Percentiles rank a stretch among this genome's conserved stretches.
phyloP scores from a whole-genome alignment of 768 basidiomycete genomes.

The Glaciozyma antarctica region DNA sequence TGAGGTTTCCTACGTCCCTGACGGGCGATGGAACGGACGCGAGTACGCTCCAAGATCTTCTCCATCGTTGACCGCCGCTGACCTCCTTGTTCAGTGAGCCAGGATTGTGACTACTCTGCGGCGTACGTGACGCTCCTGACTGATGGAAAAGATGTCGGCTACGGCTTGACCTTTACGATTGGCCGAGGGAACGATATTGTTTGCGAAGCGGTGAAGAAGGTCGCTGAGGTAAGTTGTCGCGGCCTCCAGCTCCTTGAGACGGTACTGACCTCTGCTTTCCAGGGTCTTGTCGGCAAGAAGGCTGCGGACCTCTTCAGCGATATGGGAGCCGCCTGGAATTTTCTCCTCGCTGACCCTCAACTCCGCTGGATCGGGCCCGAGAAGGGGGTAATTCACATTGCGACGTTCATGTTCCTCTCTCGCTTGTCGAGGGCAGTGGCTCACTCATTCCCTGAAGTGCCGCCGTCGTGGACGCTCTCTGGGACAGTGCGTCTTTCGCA shows the following conservation, averaged over 20 bases:
- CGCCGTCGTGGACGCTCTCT: conserved; percentile 63
- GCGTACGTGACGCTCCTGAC: conserved; percentile 76
- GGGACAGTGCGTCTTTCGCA: not conserved
- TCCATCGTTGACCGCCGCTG: conserved; percentile 40
- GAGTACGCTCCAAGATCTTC: not conserved
- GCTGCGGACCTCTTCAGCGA: conserved; percentile 70
- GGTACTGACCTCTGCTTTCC: not conserved
- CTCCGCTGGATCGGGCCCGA: conserved; percentile 88
- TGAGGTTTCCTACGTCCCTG: conserved; percentile 28
- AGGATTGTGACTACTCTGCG: conserved; percentile 89
- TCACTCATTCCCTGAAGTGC: conserved; percentile 7
- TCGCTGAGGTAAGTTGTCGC: not conserved
- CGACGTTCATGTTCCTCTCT: conserved; percentile 46
- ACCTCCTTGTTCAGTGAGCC: conserved; percentile 48
- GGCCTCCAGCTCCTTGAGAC: not conserved
- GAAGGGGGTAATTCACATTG: conserved; percentile 89
- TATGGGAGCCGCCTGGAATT: conserved; percentile 88
- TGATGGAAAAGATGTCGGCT: conserved; percentile 62
- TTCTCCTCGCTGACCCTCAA: conserved; percentile 77
- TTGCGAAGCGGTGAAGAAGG: conserved; percentile 55
- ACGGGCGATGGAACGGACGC: conserved; percentile 29
- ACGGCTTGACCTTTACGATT: conserved; percentile 83
- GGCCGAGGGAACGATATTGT: conserved; percentile 94
- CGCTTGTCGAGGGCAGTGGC: not conserved
- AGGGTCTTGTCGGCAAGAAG: conserved; percentile 69